Percentiles rank a stretch among this genome's conserved stretches.
phyloP scores from a whole-genome alignment of 805 yeast genomes.

The Lipomyces yamadae region DNA sequence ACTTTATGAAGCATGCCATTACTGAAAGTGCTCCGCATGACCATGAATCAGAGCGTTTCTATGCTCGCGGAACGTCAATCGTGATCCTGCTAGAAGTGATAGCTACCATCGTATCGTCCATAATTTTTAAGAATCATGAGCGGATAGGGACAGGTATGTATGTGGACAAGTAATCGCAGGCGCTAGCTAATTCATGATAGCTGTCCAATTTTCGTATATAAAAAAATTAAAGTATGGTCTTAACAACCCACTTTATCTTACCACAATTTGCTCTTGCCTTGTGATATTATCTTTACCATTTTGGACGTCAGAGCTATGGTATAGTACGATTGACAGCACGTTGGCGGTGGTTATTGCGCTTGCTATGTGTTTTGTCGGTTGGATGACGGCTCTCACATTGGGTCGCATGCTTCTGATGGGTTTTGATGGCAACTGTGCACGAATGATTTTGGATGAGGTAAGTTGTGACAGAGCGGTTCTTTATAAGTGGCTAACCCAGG shows the following conservation, averaged over 20 bases:
- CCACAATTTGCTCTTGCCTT: constrained; percentile 18
- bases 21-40: constrained; percentile 29
- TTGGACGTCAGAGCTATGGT: constrained; percentile 38
- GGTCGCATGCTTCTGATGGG: constrained; percentile 54
- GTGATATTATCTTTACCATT: constrained; percentile 22
- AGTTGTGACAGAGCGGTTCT: not conserved
- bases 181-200: constrained; percentile 25
- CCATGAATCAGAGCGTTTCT: constrained; percentile 32
- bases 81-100: constrained; percentile 37
- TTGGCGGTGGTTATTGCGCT: constrained; percentile 48
- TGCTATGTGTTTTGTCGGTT: constrained; percentile 51
- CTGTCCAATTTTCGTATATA: constrained; percentile 30
- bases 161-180: constrained; percentile 7
- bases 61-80: constrained; percentile 26
- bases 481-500: constrained; percentile 8
- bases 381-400: constrained; percentile 48
- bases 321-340: constrained; percentile 43
- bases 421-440: constrained; percentile 48
- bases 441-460: constrained; percentile 17
- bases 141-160: constrained; percentile 39
- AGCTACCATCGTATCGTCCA: constrained; percentile 47
- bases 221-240: constrained; percentile 31
- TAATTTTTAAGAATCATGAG: constrained; percentile 46
- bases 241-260: constrained; percentile 28
- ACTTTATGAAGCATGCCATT: constrained; percentile 46